Percentiles rank a stretch among this genome's conserved stretches.
phyloP scores from a whole-genome alignment of 2,329 filamentous ascomycete species.

The Sarocladiaceae sp. region DNA sequence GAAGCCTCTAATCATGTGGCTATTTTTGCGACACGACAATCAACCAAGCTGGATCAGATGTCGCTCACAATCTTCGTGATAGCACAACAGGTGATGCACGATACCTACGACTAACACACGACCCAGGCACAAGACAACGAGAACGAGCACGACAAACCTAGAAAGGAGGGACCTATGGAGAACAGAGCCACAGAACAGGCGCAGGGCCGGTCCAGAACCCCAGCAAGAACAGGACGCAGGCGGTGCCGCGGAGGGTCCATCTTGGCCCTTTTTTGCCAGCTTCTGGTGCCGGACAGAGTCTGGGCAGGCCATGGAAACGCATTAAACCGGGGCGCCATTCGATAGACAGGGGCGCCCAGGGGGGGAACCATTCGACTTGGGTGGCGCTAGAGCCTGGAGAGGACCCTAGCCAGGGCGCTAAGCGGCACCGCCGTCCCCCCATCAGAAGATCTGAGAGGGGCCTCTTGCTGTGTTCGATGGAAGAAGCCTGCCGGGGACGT shows the following conservation, averaged over 20 bases:
- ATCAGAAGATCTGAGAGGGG: background rate
- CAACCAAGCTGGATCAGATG: background rate
- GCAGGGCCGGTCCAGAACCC: constrained; percentile 5
- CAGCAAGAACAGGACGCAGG: background rate
- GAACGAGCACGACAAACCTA: background rate
- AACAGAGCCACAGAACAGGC: background rate
- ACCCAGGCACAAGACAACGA: background rate
- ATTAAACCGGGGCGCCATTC: background rate
- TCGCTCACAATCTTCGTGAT: background rate
- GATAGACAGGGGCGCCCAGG: constrained; percentile 6
- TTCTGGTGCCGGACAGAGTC: background rate
- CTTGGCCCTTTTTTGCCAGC: background rate
- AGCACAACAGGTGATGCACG: too few relatives aligned
- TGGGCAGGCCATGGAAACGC: background rate
- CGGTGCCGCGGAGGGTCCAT: constrained; percentile 1
- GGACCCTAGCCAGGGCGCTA: background rate
- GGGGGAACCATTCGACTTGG: background rate
- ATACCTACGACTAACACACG: too few relatives aligned
- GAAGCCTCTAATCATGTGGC: background rate
- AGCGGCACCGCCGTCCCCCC: background rate
- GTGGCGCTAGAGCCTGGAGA: background rate
- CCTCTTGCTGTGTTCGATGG: background rate
- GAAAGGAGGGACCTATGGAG: background rate
- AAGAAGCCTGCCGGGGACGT: background rate
- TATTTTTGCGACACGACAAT: too few relatives aligned